These are phyloP conservation scores for Gomphus bonarii DNA, from an alignment of 1,284 basidiomycete species.

Conservation along the genomic window DNA sequence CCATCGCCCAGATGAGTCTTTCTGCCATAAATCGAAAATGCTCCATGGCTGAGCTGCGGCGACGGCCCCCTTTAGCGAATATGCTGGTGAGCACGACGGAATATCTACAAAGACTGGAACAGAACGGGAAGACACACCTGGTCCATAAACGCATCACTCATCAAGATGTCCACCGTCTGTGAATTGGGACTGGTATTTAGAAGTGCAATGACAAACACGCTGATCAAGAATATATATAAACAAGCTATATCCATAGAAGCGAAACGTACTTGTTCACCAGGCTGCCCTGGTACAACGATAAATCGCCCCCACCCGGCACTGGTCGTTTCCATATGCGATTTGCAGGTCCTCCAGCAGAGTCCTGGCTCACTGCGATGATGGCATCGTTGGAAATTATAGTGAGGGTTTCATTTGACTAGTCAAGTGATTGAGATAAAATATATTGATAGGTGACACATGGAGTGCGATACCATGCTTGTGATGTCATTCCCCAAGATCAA, in stretches of 20 bases:
- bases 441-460: neutral
- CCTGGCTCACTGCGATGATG: conserved; percentile 26
- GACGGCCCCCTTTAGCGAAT: conserved; percentile 16
- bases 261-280: conserved; percentile 23
- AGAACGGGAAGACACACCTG: conserved; percentile 16
- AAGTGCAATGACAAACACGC: conserved; percentile 25
- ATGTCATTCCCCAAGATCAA: conserved; percentile 33
- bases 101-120: neutral
- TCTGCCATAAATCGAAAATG: conserved; percentile 30
- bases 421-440: neutral
- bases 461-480: conserved; percentile 22
- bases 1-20: conserved; percentile 23
- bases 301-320: conserved; percentile 18
- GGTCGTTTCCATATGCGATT: conserved; percentile 24
- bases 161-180: conserved; percentile 23
- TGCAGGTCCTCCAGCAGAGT: conserved; percentile 21
- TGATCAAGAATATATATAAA: neutral
- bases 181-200: conserved; percentile 26
- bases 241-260: neutral
- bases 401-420: conserved; percentile 24
- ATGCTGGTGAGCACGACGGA: neutral
- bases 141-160: conserved; percentile 27
- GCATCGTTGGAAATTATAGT: conserved; percentile 27
- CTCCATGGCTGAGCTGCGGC: conserved; percentile 22
- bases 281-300: conserved; percentile 24